Conservation (phyloP, 331 rosid species). For the Cydonia oblonga region DNA sequence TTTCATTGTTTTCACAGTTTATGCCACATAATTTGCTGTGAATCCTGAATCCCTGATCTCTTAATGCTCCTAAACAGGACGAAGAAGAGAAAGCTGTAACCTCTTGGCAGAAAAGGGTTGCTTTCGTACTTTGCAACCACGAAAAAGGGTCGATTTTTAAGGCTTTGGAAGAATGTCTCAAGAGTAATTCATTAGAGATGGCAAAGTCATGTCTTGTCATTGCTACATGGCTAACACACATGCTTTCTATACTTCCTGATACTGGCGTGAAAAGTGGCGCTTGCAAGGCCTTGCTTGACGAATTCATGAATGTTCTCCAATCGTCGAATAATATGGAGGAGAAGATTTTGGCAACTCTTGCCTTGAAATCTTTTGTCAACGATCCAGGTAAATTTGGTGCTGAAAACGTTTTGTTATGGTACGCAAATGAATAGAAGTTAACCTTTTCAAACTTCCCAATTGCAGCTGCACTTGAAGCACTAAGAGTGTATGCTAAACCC, state of each 20-base stretch:
- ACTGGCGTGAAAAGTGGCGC: conserved; percentile 63
- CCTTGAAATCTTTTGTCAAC: conserved; percentile 50
- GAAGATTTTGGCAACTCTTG: conserved; percentile 65
- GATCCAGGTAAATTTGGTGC: conserved; percentile 44
- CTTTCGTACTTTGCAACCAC: conserved; percentile 71
- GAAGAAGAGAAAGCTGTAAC: conserved; percentile 63
- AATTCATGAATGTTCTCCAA: conserved; percentile 55
- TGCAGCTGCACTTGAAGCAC: conserved; percentile 62
- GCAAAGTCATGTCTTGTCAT: conserved; percentile 70
- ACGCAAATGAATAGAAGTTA: not conserved
- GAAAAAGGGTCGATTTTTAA: conserved; percentile 80
- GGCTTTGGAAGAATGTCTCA: conserved; percentile 71
- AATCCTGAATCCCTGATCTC: not conserved
- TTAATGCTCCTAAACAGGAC: conserved; percentile 29
- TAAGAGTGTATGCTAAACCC: conserved; percentile 62
- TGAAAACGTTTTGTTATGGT: not conserved
- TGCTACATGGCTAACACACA: conserved; percentile 80
- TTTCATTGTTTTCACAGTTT: conserved; percentile 8
- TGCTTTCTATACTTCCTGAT: conserved; percentile 77
- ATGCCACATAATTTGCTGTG: not conserved
- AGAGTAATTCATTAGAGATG: conserved; percentile 56
- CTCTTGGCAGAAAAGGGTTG: conserved; percentile 73
- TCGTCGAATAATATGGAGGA: conserved; percentile 72
- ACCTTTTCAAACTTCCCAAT: conserved; percentile 13
- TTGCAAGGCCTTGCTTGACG: conserved; percentile 58